phyloP scores from a whole-genome alignment of 352 stramenopile genomes.

The Phytophthora sansomeana region DNA sequence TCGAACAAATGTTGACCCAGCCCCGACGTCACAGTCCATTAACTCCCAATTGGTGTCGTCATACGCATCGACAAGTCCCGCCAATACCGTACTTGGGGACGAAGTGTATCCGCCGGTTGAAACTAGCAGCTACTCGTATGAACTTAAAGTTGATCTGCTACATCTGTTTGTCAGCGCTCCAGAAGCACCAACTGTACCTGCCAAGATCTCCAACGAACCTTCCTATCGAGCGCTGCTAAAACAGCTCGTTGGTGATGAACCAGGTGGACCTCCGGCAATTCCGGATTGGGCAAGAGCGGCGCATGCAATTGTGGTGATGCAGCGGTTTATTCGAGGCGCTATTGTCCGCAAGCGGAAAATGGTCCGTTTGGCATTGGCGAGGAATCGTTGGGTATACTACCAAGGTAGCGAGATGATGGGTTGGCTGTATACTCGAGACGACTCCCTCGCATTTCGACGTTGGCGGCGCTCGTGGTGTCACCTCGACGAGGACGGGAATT shows the following conservation, averaged over 20 bases:
- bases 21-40: conserved; percentile 22
- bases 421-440: conserved; percentile 86
- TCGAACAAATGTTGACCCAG: conserved; percentile 31
- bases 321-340: conserved; percentile 81
- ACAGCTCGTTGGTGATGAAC: conserved; percentile 77
- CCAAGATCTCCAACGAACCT: conserved; percentile 47
- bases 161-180: conserved; percentile 76
- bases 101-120: conserved; percentile 17
- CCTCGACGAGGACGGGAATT: conserved; percentile 69
- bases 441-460: conserved; percentile 84
- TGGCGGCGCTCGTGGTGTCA: conserved; percentile 88
- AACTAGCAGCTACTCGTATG: conserved; percentile 72
- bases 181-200: conserved; percentile 38
- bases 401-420: conserved; percentile 75
- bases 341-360: conserved; percentile 76
- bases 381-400: conserved; percentile 66
- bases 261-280: conserved; percentile 43
- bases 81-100: conserved; percentile 40
- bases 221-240: conserved; percentile 82
- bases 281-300: conserved; percentile 78
- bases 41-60: conserved; percentile 41
- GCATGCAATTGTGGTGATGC: conserved; percentile 80
- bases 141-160: conserved; percentile 75
- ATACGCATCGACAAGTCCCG: conserved; percentile 45
- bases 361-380: conserved; percentile 60